Conservation (phyloP, 495 filamentous ascomycete species). For the Aspergillus conjunctus region DNA sequence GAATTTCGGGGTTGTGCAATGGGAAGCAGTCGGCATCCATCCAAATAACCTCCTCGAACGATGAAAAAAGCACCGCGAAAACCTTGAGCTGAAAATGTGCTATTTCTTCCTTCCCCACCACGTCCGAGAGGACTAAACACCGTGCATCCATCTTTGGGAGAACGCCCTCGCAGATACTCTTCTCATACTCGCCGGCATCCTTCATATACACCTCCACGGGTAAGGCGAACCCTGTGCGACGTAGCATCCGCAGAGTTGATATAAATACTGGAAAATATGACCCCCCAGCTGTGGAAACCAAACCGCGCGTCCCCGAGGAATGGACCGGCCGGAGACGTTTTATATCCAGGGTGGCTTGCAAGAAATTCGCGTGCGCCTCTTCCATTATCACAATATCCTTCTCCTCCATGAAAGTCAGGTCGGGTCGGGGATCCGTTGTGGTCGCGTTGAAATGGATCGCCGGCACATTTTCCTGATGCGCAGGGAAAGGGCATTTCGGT, state of each 20-base stretch:
- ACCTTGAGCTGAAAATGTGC: conserved; percentile 60
- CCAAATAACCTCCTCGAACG: conserved; percentile 62
- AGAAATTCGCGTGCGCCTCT: conserved; percentile 46
- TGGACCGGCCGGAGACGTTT: conserved; percentile 45
- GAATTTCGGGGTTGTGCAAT: conserved; percentile 50
- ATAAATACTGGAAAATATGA: conserved; percentile 51
- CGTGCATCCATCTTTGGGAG: conserved; percentile 54
- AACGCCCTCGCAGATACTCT: conserved; percentile 52
- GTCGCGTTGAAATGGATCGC: conserved; percentile 39
- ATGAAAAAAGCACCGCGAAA: conserved; percentile 62
- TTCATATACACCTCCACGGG: conserved; percentile 63
- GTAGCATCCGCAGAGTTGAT: conserved; percentile 58
- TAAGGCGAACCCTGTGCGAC: conserved; percentile 55
- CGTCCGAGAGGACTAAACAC: conserved; percentile 53
- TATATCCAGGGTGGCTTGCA: conserved; percentile 36
- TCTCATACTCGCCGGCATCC: conserved; percentile 50
- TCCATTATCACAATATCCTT: conserved; percentile 39
- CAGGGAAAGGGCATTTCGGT: conserved; percentile 37
- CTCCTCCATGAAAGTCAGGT: conserved; percentile 38
- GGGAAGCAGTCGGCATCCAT: conserved; percentile 64
- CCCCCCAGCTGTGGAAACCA: conserved; percentile 56
- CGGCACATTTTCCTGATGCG: conserved; percentile 24
- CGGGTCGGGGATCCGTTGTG: conserved; percentile 35
- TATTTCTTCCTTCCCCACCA: conserved; percentile 43
- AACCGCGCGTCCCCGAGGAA: conserved; percentile 49